Percentiles rank a stretch among this genome's conserved stretches.
Conservation (phyloP, 768 basidiomycete genomes). For the Gyrodon lividus region DNA sequence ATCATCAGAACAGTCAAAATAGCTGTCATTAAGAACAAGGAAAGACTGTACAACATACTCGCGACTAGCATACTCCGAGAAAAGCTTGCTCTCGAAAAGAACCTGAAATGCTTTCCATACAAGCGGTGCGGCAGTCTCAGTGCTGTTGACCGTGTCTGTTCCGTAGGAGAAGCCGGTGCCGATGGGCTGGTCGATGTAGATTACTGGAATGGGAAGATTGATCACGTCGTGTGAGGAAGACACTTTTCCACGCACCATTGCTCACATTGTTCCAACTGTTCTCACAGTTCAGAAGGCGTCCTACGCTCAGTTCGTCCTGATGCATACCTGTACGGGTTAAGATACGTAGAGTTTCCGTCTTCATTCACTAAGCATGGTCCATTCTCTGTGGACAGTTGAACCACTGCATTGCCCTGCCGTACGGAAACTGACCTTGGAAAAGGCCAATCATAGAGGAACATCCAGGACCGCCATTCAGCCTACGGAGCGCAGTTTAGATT, state of each 20-base stretch:
- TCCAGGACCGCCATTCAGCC: slow-evolving; percentile 62
- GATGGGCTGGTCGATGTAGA: slow-evolving; percentile 71
- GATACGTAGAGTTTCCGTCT: slow-evolving; percentile 48
- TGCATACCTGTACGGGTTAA: slow-evolving; percentile 60
- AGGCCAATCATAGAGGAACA: slow-evolving; percentile 65
- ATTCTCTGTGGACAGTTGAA: slow-evolving; percentile 41
- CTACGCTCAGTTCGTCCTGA: neutral
- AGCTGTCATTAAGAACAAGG: neutral
- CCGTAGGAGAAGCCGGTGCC: slow-evolving; percentile 66
- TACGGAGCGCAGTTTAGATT: slow-evolving; percentile 18
- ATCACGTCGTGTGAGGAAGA: neutral
- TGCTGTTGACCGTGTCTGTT: slow-evolving; percentile 50
- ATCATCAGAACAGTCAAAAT: neutral
- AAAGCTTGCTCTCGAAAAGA: slow-evolving; percentile 54
- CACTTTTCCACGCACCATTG: slow-evolving; percentile 46
- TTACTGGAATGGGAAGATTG: slow-evolving; percentile 39
- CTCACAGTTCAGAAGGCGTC: neutral
- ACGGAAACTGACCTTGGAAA: slow-evolving; percentile 57
- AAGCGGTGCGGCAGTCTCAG: slow-evolving; percentile 49
- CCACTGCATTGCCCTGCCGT: neutral
- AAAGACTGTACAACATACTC: slow-evolving; percentile 43
- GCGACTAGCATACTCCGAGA: slow-evolving; percentile 49
- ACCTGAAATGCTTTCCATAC: slow-evolving; percentile 67
- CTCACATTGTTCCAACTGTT: slow-evolving; percentile 65
- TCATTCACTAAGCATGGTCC: slow-evolving; percentile 62